phyloP scores from a whole-genome alignment of 495 filamentous ascomycete species.

The Penicillium longicatenatum region DNA sequence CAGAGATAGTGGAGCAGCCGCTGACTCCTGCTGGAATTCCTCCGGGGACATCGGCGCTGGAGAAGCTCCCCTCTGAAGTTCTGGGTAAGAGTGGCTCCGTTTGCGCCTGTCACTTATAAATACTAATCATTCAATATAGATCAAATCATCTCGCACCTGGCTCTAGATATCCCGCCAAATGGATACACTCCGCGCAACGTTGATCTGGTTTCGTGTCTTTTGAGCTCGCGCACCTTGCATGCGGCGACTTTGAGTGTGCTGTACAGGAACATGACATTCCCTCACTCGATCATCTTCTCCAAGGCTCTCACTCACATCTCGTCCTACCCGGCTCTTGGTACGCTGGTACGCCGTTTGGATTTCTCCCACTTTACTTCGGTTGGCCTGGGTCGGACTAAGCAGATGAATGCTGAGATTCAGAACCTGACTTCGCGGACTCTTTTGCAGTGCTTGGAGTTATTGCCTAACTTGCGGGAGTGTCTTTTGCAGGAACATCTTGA shows the following conservation, averaged over 20 bases:
- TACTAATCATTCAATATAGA: slow-evolving; percentile 48
- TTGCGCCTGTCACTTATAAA: slow-evolving; percentile 1
- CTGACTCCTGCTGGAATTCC: slow-evolving; percentile 25
- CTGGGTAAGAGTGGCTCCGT: slow-evolving; percentile 58
- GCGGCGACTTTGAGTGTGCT: slow-evolving; percentile 75
- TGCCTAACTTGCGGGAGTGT: slow-evolving; percentile 78
- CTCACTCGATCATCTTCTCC: slow-evolving; percentile 82
- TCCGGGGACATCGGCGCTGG: slow-evolving; percentile 51
- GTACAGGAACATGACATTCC: slow-evolving; percentile 82
- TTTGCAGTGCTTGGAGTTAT: slow-evolving; percentile 71
- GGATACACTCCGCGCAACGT: slow-evolving; percentile 78
- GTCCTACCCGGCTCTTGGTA: slow-evolving; percentile 70
- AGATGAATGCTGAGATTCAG: slow-evolving; percentile 77
- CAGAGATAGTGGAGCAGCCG: slow-evolving; percentile 28
- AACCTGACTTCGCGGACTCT: slow-evolving; percentile 80
- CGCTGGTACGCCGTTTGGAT: slow-evolving; percentile 78
- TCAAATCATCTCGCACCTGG: slow-evolving; percentile 74
- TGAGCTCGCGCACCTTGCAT: slow-evolving; percentile 76
- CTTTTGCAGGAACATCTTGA: slow-evolving; percentile 83
- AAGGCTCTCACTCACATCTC: slow-evolving; percentile 77
- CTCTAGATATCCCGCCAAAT: slow-evolving; percentile 75
- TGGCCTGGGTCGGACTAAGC: slow-evolving; percentile 75
- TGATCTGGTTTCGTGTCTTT: slow-evolving; percentile 75
- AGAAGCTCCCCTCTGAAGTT: slow-evolving; percentile 70
- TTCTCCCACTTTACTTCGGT: slow-evolving; percentile 89